Evolutionary conservation across 345 rosid species (phyloP).

Genomic region (Draba incana): DNA sequence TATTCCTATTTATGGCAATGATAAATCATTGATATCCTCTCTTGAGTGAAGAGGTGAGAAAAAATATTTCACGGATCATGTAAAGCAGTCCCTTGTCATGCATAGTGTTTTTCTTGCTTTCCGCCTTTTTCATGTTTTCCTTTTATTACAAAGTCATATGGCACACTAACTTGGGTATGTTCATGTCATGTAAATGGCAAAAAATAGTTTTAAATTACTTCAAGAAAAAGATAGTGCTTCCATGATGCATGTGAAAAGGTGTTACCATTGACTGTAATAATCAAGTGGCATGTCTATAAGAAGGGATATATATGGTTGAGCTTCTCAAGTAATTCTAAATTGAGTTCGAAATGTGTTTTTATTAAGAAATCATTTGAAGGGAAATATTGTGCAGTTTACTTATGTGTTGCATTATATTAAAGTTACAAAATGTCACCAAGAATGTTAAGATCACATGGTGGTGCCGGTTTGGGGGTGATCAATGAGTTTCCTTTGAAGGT

Average conservation of each 20-base stretch:
- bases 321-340: neutral
- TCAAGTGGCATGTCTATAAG: neutral
- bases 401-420: neutral
- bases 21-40: neutral
- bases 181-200: neutral
- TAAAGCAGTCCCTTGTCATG: neutral
- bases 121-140: conserved; percentile 7
- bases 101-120: neutral
- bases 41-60: neutral
- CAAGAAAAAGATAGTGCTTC: neutral
- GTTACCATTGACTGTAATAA: neutral
- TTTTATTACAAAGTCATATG: neutral
- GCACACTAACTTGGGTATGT: neutral
- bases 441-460: neutral
- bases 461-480: neutral
- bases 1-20: neutral
- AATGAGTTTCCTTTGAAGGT: neutral
- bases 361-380: neutral
- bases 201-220: neutral
- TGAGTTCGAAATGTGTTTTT: neutral
- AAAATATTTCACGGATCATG: neutral
- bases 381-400: neutral
- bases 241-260: neutral
- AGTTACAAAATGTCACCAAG: neutral
- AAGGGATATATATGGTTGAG: neutral